Evolutionary conservation across 2,329 filamentous ascomycete species (phyloP), one percentile per base, ranked within the genome.

Genomic region (Cytospora piceae): DNA sequence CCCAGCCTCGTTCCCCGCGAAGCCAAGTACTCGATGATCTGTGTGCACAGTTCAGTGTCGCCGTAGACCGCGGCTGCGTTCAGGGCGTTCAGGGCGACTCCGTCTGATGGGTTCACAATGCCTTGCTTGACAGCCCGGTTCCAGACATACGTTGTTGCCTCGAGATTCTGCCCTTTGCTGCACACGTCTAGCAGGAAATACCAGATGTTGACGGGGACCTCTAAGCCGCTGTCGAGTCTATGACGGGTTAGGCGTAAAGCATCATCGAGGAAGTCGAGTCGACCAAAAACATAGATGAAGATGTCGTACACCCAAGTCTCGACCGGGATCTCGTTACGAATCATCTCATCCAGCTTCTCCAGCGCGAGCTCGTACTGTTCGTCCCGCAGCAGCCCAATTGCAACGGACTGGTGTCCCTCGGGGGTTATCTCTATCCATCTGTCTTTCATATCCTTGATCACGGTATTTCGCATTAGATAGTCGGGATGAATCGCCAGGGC

Each of bases 401-500:
- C 84, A 24, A 96, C 81, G 73, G 85, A 87, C 71, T 91, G 86
- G 73, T 85, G 85, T 11, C 88, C 90, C 8, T 83, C 81, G 14
- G 82, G 84, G 52, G 82, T 86, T 11, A 91, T 78, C 11, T 81
- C 79, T 61, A 90, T 83, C 91, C 93, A 96, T 69, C 87, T 83
- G 64, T 87, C 82, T 72, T 87, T 86, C 90, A 95, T 93, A 64
- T 89, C 88, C 63, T 86, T 79, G 49, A 97, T 79, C 4, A 97
- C 83, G 42, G 89, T 83, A 61, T 86, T 84, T 42, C 93, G 88
- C 29, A 95, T 79, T 7, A 93, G 70, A 71, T 96, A 94, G 76
- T 98, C 91, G 0, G 94, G 92, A 74, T 98, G 95, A 11, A 95
- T 86, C 0, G 91, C 87, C 29, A 97, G 81, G 6, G 86, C 89